Conservation (phyloP, 148 eudicot species). For the Nepenthes gracilis region DNA sequence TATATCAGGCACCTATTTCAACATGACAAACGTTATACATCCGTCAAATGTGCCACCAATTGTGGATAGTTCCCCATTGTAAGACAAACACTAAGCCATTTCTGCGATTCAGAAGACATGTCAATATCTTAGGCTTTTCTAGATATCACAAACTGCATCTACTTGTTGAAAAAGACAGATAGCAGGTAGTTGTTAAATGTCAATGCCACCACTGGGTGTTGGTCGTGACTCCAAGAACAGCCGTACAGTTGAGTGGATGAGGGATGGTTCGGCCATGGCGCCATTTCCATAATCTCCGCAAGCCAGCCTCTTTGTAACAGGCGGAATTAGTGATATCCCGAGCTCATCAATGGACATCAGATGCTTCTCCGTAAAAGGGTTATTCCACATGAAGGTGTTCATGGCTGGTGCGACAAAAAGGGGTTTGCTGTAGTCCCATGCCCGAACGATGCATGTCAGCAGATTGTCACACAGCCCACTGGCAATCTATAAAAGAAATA, state of each 20-base stretch:
- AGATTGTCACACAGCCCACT: conserved; percentile 92
- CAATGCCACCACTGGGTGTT: too few species aligned
- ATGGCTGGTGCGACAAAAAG: conserved; percentile 88
- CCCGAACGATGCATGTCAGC: conserved; percentile 78
- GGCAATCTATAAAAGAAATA: conserved; percentile 46
- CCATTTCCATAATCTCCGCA: conserved; percentile 95
- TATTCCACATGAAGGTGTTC: conserved; percentile 96
- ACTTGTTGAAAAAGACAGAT: too few species aligned
- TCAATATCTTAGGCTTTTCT: too few species aligned
- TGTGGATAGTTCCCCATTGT: too few species aligned
- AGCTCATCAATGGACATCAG: conserved; percentile 68
- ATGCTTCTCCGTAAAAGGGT: conserved; percentile 87
- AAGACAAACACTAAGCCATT: too few species aligned
- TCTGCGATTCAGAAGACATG: too few species aligned
- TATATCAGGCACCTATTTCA: too few species aligned
- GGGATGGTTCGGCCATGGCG: conserved; percentile 94
- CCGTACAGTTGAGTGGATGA: conserved; percentile 70
- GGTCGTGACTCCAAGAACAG: conserved; percentile 35
- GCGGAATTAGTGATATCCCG: conserved; percentile 75
- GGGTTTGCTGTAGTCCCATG: conserved; percentile 93
- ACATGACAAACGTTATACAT: too few species aligned
- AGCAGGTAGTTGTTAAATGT: too few species aligned
- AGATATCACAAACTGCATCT: too few species aligned
- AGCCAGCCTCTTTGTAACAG: conserved; percentile 79
- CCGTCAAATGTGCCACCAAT: too few species aligned